Base-by-base conservation (phyloP, 116 monocot species). In the Iris pallida region DNA sequence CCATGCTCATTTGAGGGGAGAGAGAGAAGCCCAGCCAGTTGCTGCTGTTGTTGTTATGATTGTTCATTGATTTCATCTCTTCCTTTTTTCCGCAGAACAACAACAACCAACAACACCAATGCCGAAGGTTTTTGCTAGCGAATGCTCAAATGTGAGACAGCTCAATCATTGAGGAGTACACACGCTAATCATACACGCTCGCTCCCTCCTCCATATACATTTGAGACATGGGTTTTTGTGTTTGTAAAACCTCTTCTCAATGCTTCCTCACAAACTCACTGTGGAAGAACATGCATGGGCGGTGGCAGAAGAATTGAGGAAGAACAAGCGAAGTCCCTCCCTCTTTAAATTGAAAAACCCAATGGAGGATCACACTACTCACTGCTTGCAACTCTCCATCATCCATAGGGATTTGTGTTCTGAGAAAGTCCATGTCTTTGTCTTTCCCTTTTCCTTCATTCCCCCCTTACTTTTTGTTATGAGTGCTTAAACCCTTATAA, bases 21-120 rank as follows among this genome's bases (percentile, higher is more conserved):
- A 98, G 90, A 80, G 98, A 92, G 86, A 92, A 98, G 14, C 90
- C 90, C 73, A 93, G 79, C 90, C 85, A 98, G 74, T 78, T 85
- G 42, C 53, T 65, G 45, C 8, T 18, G 30, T 65, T 49, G 16
- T 49, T 61, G 13, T 43, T 43, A n/a, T 61, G 11, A 68, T 73
- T 87, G 76, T 70, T 84, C 81, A 86, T 80, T 60, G 88, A 78
- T 61, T 88, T 95, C 90, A 90, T 95, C 69, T 77, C 66, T 42
- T 19, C 17, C 59, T 18, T 13, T 9, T 11, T 16, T 47, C 16
- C 0, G 17, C 43, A 17, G 5, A 42, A 45, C 55, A 30, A 15
- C 4, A 20, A 52, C 57, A 40, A 54, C 14, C 41, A 16, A n/a
- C 13, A 73, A 16, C 11, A 63, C 51, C 59, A 42, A 42, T 76